Evolutionary conservation across 257 asterid genomes (phyloP).

Genomic region (Solanum raphanifolium): DNA sequence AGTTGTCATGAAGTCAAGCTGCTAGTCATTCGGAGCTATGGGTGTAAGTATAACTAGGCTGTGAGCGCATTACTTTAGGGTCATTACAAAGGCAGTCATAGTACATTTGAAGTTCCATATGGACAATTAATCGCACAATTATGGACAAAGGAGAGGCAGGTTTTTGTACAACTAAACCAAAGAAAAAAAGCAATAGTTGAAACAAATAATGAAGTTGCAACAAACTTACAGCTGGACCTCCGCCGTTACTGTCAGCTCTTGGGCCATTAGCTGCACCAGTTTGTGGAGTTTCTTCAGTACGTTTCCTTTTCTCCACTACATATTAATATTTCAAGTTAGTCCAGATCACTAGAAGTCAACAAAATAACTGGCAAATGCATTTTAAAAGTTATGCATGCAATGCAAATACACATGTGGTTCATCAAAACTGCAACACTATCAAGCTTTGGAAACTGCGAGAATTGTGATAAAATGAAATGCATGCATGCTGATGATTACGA

Average conservation of each 20-base stretch:
- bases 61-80: neutral
- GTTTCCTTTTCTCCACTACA: slow-evolving; percentile 70
- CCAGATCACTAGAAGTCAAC: neutral
- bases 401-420: neutral
- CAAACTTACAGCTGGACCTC: slow-evolving; percentile 72
- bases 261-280: slow-evolving; percentile 53
- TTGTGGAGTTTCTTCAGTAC: slow-evolving; percentile 54
- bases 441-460: too few species aligned
- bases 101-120: neutral
- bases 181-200: neutral
- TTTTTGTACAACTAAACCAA: neutral
- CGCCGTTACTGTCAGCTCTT: slow-evolving; percentile 74
- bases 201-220: slow-evolving; percentile 9
- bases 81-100: neutral
- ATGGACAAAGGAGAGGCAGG: neutral
- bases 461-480: too few species aligned
- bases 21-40: neutral
- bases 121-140: neutral
- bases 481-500: neutral
- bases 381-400: neutral
- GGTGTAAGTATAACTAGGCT: neutral
- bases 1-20: neutral
- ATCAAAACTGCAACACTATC: neutral
- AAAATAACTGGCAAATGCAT: neutral
- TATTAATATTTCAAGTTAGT: neutral